Evolutionary conservation across 176 grass and related monocot genomes (phyloP), one percentile per base, ranked within the genome.

Genomic region (Triticum urartu): DNA sequence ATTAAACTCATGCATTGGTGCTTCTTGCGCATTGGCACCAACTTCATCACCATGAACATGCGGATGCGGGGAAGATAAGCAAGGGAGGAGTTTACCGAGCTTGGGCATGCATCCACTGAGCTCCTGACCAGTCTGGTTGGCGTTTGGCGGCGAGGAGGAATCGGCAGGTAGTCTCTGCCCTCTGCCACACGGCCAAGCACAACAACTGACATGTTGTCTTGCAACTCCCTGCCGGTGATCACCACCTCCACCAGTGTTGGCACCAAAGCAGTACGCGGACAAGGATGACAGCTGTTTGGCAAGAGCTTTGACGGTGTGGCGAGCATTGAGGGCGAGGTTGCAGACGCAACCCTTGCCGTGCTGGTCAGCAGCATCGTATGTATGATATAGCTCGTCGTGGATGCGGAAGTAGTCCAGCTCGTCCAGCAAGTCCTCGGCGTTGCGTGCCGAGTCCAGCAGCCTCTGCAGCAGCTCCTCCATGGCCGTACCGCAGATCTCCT

Each of bases 351-450:
- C 35, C 9, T 12, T 1, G 34, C 11, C 76, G 0, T 60, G 52
- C 50, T 43, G 6, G 7, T 42, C 35, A 0, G 48, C 15, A 52
- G 48, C 48, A 1, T 52, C 5, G 5, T 18, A 6, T 5, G 48
- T 18, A 0, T 0, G 0, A 5, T 52, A 1, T 1, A 52, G 14
- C 14, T 6, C 0, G 1, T 52, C 67, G 9, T 74, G n/a, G 52
- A 84, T 69, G 34, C 81, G 81, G 48, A 52, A 52, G 48, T 84
- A 84, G 18, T 84, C 81, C 9, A 84, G 72, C 58, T 84, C 59
- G 1, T 62, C 59, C 59, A 62, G n/a, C 59, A 62, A 62, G 59
- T 62, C 59, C 2, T 62, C 3, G 9, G 59, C 59, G 4, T 11
- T 11, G 21, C 24, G 59, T 0, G 59, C 59, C 59, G 9, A 62